phyloP scores from a whole-genome alignment of 2,329 filamentous ascomycete genomes.

The Basipetospora sp. region DNA sequence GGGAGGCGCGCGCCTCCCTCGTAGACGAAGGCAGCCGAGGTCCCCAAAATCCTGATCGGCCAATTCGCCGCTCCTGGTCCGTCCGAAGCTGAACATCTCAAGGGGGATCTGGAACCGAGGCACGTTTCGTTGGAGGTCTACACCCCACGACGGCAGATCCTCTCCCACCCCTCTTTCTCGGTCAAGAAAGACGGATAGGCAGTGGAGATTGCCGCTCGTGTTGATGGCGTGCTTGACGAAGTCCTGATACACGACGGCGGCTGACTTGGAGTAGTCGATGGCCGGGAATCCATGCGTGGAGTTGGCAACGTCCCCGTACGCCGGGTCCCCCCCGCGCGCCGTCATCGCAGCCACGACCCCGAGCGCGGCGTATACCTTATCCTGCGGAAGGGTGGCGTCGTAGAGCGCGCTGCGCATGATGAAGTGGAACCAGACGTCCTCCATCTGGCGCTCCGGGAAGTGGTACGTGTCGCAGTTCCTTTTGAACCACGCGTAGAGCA shows the following conservation, averaged over 20 bases:
- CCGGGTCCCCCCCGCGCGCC: background rate
- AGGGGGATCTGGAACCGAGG: background rate
- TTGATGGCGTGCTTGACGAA: too few relatives aligned
- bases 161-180: too few relatives aligned
- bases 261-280: too few relatives aligned
- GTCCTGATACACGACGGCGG: too few relatives aligned
- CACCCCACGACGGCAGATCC: too few relatives aligned
- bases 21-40: too few relatives aligned
- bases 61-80: too few relatives aligned
- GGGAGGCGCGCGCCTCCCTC: too few relatives aligned
- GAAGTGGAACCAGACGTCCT: background rate
- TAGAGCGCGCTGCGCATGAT: background rate
- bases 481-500: background rate
- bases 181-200: too few relatives aligned
- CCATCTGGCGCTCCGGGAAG: background rate
- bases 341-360: background rate
- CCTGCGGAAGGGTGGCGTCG: background rate
- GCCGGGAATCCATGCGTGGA: too few relatives aligned
- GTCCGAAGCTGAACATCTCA: background rate
- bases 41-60: conserved; percentile 51
- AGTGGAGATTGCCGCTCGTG: too few relatives aligned
- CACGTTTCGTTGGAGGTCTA: background rate
- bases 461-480: background rate
- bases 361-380: background rate
- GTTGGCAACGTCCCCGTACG: too few relatives aligned